Conservation (phyloP, 2,329 filamentous ascomycete species). For the Paraconiothyrium sp. region DNA sequence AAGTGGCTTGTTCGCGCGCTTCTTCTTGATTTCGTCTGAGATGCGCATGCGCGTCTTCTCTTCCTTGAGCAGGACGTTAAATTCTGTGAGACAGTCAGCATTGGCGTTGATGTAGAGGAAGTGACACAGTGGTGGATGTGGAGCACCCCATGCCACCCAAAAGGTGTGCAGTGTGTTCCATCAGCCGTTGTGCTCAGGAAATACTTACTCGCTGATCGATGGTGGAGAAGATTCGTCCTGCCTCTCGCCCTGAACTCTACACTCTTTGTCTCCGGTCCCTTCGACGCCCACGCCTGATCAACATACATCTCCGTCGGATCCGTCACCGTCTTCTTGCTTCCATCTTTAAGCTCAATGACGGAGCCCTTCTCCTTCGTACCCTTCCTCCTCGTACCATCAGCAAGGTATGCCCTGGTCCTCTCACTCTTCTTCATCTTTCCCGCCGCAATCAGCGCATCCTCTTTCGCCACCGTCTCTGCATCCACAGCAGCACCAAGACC, state of each 20-base stretch:
- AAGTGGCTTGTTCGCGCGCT: conserved; percentile 76
- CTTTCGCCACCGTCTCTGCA: conserved; percentile 26
- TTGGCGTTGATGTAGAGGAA: background rate
- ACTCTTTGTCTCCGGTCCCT: conserved; percentile 62
- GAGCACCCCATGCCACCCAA: no score
- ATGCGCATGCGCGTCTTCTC: conserved; percentile 88
- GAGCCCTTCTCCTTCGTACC: conserved; percentile 49
- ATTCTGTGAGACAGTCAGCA: conserved; percentile 59
- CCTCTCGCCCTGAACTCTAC: conserved; percentile 81
- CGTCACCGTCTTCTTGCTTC: conserved; percentile 73
- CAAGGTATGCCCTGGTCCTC: conserved; percentile 15
- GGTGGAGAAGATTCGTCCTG: conserved; percentile 71
- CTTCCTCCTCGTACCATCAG: conserved; percentile 21
- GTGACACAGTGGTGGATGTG: no score
- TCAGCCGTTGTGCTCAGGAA: background rate
- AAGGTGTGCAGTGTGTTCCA: no score
- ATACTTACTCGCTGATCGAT: conserved; percentile 77
- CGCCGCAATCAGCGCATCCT: conserved; percentile 18
- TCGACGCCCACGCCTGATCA: conserved; percentile 91
- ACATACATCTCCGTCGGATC: conserved; percentile 89
- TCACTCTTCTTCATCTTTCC: conserved; percentile 7
- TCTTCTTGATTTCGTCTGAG: conserved; percentile 79
- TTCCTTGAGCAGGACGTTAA: conserved; percentile 88
- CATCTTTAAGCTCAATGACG: conserved; percentile 77
- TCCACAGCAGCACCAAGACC: conserved; percentile 63